Evolutionary conservation across 257 asterid species (phyloP).

Genomic region (Nicotiana benthamiana): DNA sequence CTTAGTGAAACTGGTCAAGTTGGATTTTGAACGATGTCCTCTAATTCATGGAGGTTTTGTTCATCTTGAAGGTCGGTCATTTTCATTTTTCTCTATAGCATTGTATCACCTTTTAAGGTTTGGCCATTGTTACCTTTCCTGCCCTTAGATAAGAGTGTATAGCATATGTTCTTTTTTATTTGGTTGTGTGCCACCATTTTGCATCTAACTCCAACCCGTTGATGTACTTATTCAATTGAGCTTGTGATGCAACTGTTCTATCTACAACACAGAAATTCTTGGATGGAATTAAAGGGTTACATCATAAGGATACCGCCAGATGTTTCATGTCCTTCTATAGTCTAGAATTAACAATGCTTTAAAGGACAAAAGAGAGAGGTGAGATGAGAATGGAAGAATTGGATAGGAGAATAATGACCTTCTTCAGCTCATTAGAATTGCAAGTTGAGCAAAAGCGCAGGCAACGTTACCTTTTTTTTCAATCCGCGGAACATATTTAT

Average conservation of each 20-base stretch:
- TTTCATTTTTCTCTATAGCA: background rate
- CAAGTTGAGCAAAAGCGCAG: background rate
- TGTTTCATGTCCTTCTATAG: background rate
- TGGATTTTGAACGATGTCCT: constrained; percentile 92
- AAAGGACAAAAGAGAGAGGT: background rate
- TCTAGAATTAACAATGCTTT: background rate
- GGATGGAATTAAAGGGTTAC: background rate
- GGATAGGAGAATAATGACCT: background rate
- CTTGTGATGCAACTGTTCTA: background rate
- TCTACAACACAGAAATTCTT: background rate
- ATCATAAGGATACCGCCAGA: background rate
- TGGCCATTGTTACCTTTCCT: background rate
- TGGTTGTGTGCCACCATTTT: background rate
- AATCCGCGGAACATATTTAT: background rate
- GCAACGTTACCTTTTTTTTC: background rate
- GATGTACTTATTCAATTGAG: background rate
- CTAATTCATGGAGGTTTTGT: constrained; percentile 75
- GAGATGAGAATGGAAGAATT: background rate
- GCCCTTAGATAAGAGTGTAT: background rate
- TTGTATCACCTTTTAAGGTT: background rate
- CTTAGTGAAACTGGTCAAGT: constrained; percentile 53
- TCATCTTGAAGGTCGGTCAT: constrained; percentile 62
- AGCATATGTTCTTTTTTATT: background rate
- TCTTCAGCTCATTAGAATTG: background rate
- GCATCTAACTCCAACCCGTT: background rate